phyloP scores from a whole-genome alignment of 148 eudicot species.

The Cornus florida region DNA sequence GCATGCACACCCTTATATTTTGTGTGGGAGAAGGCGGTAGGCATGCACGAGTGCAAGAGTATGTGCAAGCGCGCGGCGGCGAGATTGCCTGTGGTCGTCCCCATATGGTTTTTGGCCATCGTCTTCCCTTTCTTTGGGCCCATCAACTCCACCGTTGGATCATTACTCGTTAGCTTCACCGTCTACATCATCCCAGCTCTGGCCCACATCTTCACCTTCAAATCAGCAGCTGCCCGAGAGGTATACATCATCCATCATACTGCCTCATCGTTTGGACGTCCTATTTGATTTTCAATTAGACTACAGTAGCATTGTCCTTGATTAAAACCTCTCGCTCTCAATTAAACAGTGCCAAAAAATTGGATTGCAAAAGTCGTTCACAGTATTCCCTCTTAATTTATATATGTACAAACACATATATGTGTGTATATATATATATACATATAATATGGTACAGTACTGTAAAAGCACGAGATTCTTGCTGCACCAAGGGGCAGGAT shows the following conservation, averaged over 20 bases:
- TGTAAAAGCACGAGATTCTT: neutral
- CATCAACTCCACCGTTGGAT: conserved; percentile 86
- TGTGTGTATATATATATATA: neutral
- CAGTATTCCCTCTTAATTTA: neutral
- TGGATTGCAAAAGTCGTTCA: no score
- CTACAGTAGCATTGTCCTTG: no score
- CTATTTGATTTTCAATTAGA: no score
- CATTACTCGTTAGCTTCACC: conserved; percentile 85
- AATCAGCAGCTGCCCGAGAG: conserved; percentile 77
- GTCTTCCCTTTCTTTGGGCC: conserved; percentile 92
- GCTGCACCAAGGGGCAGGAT: neutral
- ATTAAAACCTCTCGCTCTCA: no score
- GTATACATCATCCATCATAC: conserved; percentile 25
- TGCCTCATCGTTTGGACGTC: no score
- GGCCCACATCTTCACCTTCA: conserved; percentile 80
- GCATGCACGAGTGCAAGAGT: conserved; percentile 92
- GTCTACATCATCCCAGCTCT: conserved; percentile 90
- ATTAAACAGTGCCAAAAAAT: no score
- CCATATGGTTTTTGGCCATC: conserved; percentile 90
- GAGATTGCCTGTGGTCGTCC: conserved; percentile 79
- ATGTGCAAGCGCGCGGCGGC: conserved; percentile 85
- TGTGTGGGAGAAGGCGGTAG: conserved; percentile 92
- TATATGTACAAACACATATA: neutral
- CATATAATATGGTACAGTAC: neutral
- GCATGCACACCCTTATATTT: conserved; percentile 91